These are phyloP conservation scores for Macadamia tetraphylla DNA, from an alignment of 164 flowering plant species.

Conservation along the genomic window DNA sequence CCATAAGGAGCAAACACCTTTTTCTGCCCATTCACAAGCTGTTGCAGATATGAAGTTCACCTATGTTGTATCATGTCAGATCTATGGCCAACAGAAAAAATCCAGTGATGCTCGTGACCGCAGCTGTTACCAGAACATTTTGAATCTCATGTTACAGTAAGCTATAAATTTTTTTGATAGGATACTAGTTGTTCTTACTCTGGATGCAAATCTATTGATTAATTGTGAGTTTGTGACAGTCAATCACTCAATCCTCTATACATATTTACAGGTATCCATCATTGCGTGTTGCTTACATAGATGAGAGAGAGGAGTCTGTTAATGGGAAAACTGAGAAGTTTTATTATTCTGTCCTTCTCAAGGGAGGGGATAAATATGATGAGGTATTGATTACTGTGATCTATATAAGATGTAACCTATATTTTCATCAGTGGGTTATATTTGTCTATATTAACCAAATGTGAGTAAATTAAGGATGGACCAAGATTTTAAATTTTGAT, in stretches of 20 bases:
- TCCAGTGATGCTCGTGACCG: constrained; percentile 55
- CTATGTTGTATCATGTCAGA: constrained; percentile 95
- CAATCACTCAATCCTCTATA: constrained; percentile 2
- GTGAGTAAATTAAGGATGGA: too few relatives aligned
- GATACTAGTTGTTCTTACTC: constrained; percentile 1
- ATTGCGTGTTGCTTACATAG: constrained; percentile 20
- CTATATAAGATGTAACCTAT: too few relatives aligned
- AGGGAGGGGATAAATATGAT: constrained; percentile 87
- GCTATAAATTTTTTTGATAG: constrained; percentile 13
- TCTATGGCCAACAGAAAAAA: constrained; percentile 82
- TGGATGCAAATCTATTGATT: constrained; percentile 8
- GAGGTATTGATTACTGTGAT: constrained; percentile 47
- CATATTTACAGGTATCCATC: constrained; percentile 64
- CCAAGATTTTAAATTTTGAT: too few relatives aligned
- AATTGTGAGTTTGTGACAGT: background rate
- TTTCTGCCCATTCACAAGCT: constrained; percentile 44
- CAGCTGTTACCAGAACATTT: constrained; percentile 68
- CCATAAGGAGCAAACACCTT: constrained; percentile 14
- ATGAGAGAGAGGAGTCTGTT: constrained; percentile 65
- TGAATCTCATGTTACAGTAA: constrained; percentile 87
- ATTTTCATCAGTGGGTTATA: too few relatives aligned
- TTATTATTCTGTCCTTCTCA: constrained; percentile 88
- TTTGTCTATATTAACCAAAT: too few relatives aligned
- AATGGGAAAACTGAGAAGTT: constrained; percentile 54
- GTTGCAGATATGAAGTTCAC: constrained; percentile 95